These are phyloP conservation scores for Dactylellina haptotyla DNA, from an alignment of 2,329 filamentous ascomycete genomes.

Conservation along the genomic window DNA sequence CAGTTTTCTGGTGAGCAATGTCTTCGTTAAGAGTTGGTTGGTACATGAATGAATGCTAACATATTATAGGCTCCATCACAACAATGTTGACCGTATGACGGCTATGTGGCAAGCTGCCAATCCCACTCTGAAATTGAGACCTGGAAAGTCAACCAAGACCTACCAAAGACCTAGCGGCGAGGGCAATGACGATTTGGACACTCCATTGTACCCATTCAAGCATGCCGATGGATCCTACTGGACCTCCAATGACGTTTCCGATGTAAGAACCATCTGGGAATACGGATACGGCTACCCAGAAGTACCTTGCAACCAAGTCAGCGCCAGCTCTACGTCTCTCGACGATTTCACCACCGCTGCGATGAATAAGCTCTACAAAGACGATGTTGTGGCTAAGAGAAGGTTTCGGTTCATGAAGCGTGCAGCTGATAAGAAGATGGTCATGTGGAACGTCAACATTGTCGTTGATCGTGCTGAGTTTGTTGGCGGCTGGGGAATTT, in stretches of 20 bases:
- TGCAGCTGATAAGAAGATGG: background rate
- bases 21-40: too few species aligned
- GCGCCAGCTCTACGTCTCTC: slow-evolving; percentile 5
- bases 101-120: slow-evolving; percentile 58
- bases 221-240: slow-evolving; percentile 51
- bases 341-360: slow-evolving; percentile 26
- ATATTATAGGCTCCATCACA: slow-evolving; percentile 54
- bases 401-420: slow-evolving; percentile 6
- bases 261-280: slow-evolving; percentile 48
- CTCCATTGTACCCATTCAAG: slow-evolving; percentile 56
- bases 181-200: slow-evolving; percentile 49
- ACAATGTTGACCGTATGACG: slow-evolving; percentile 57
- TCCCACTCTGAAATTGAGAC: slow-evolving; percentile 36
- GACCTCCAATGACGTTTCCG: slow-evolving; percentile 54
- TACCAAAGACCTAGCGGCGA: slow-evolving; percentile 40
- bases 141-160: slow-evolving; percentile 35
- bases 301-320: slow-evolving; percentile 44
- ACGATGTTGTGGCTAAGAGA: background rate
- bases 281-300: slow-evolving; percentile 57
- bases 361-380: slow-evolving; percentile 54
- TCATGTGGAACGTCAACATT: slow-evolving; percentile 55
- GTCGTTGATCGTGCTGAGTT: slow-evolving; percentile 55
- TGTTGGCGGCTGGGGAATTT: slow-evolving; percentile 28
- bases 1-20: slow-evolving; percentile 58
- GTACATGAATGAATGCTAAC: too few species aligned